Conservation (phyloP, 2,329 filamentous ascomycete genomes). For the Cytospora leucostoma region DNA sequence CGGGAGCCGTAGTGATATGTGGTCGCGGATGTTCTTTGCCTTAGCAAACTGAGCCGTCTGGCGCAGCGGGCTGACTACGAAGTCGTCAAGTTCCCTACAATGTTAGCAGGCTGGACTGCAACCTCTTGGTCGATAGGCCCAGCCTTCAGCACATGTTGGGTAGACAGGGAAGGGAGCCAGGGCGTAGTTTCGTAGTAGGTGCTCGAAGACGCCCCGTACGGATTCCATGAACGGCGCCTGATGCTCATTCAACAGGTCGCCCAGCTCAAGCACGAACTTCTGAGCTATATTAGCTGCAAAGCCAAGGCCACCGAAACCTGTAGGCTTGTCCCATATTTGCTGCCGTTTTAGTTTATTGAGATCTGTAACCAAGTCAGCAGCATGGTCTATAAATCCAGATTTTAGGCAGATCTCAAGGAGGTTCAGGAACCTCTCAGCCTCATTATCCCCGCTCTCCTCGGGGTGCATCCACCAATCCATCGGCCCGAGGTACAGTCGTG, state of each 20-base stretch:
- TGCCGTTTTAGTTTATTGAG: neutral
- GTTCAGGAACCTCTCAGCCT: neutral
- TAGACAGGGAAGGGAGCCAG: neutral
- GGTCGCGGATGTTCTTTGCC: neutral
- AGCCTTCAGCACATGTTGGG: neutral
- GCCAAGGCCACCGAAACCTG: no score
- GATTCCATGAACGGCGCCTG: constrained; percentile 1
- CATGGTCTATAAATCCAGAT: neutral
- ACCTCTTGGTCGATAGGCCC: neutral
- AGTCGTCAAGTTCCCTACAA: neutral
- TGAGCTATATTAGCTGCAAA: neutral
- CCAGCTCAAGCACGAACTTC: neutral
- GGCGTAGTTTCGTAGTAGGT: constrained; percentile 10
- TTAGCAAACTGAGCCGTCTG: neutral
- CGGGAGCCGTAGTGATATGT: neutral
- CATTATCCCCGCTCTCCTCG: neutral
- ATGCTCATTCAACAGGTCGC: neutral
- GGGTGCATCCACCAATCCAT: neutral
- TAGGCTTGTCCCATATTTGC: neutral
- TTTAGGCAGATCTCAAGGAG: neutral
- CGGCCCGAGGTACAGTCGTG: neutral
- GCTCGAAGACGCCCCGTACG: neutral
- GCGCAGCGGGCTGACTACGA: neutral
- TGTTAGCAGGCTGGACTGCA: neutral
- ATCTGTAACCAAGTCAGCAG: neutral